These are phyloP conservation scores for Asterochloris erici DNA, from an alignment of 139 green algal species.

Conservation along the genomic window DNA sequence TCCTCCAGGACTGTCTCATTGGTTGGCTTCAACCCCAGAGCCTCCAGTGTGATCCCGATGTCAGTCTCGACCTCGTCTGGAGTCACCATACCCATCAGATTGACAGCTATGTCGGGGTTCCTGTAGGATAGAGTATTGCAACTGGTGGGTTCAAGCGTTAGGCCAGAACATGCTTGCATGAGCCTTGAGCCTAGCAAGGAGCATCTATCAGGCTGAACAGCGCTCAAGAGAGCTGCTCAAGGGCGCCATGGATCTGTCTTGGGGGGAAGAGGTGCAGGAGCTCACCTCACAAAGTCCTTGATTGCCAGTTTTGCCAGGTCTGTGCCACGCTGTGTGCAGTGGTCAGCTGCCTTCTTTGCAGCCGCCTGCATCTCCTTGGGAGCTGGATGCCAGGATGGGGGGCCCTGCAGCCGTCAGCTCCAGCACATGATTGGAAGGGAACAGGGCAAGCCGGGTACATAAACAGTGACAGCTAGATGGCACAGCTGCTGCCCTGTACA, in stretches of 20 bases:
- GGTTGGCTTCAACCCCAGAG: conserved; percentile 36
- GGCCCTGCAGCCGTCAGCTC: conserved; percentile 44
- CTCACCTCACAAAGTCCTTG: conserved; percentile 28
- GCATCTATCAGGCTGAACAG: neutral
- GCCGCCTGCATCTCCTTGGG: conserved; percentile 64
- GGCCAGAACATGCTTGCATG: neutral
- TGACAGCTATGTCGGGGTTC: conserved; percentile 57
- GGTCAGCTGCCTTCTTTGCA: conserved; percentile 45
- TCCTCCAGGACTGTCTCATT: conserved; percentile 22
- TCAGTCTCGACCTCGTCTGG: conserved; percentile 59
- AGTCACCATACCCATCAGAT: conserved; percentile 77
- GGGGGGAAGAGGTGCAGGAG: neutral
- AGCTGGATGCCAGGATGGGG: conserved; percentile 90
- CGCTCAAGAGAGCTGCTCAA: neutral
- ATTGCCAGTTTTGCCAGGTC: conserved; percentile 69
- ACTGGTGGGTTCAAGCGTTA: neutral
- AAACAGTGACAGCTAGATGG: too few species aligned
- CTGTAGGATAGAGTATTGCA: conserved; percentile 25
- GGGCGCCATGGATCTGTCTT: neutral
- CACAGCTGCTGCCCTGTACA: too few species aligned
- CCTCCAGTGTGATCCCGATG: conserved; percentile 46
- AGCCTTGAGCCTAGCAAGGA: neutral
- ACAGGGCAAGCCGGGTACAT: too few species aligned
- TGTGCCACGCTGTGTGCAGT: conserved; percentile 32
- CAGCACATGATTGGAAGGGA: too few species aligned